Evolutionary conservation across 2,329 filamentous ascomycete species (phyloP), one percentile per base, ranked within the genome.

Genomic region (Aspergillus sergii): DNA sequence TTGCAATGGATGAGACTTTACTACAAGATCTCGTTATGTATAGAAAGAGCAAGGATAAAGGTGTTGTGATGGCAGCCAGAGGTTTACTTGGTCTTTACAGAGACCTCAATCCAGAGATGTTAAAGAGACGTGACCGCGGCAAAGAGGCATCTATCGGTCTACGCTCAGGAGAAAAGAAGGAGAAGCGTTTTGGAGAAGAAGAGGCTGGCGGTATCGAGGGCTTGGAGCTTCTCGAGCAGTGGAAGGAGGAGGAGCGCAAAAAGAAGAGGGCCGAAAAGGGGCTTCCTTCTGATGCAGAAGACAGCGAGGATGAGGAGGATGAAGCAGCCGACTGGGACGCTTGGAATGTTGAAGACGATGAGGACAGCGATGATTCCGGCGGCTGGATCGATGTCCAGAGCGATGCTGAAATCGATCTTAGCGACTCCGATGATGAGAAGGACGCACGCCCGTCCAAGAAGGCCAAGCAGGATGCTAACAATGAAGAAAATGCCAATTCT

Each of bases 11-110:
- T 58, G 94, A 98, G 68, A 97, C 94, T 0, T 81, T 99, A n/a
- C 81, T 99, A 34, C 94, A 99, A 77, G 95, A 99, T 82, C 81
- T 99, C 58, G 93, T 98, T 11, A 91, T 95, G 82, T 98, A 99
- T 80, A 88, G 92, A 64, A 97, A 96, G 83, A 96, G 92, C 75
- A 99, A 99, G 76, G 95, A 99, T 75, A 99, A 98, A 83, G 94
- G 94, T 64, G 92, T 95, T n/a, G 94, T 96, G 87, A 98, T 99
- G 95, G 95, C 95, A 9, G 93, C 94, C 16, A 94, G 95, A 77
- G 94, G 95, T 67, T 83, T 99, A 8, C 83, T 99, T 48, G 93
- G 92, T 28, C 84, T 99, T 7, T 99, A 96, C 82, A 86, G 95
- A 69, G 94, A 98, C 74, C 91, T 97, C 16, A 93, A 91, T 41